A percentile compares a stretch with the other conserved stretches of the same genome.
Evolutionary conservation across 345 rosid genomes (phyloP).

Genomic region (Corchorus capsularis): DNA sequence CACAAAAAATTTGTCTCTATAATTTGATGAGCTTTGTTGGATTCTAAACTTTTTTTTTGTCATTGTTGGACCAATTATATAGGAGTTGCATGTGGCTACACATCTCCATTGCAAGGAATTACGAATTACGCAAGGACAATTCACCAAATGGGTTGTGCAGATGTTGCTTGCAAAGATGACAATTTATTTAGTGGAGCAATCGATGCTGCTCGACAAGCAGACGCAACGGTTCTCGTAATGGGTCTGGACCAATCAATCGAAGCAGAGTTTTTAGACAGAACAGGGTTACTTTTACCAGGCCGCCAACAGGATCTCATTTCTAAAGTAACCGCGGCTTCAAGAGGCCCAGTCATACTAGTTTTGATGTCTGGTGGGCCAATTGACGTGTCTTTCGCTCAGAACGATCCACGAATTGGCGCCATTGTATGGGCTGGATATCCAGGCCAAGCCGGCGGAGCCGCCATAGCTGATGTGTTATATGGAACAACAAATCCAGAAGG

Average conservation of each 20-base stretch:
- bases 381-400: conserved; percentile 68
- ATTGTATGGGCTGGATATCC: conserved; percentile 98
- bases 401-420: conserved; percentile 46
- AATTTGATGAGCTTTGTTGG: too few species aligned
- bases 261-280: conserved; percentile 73
- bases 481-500: conserved; percentile 86
- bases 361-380: conserved; percentile 89
- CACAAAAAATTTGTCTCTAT: too few species aligned
- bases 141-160: conserved; percentile 61
- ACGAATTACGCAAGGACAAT: conserved; percentile 49
- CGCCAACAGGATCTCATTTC: conserved; percentile 73
- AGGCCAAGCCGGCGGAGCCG: conserved; percentile 86
- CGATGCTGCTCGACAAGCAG: conserved; percentile 53
- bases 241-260: conserved; percentile 91
- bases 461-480: conserved; percentile 78
- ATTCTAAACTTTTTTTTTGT: background rate
- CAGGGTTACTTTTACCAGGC: conserved; percentile 70
- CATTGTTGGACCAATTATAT: background rate
- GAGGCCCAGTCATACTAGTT: conserved; percentile 66
- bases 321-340: conserved; percentile 56
- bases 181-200: conserved; percentile 51
- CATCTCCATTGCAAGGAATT: conserved; percentile 71
- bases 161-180: conserved; percentile 63
- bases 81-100: conserved; percentile 75
- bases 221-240: conserved; percentile 76